Conservation (phyloP, 2,329 filamentous ascomycete species). For the Fusarium anthophilum region DNA sequence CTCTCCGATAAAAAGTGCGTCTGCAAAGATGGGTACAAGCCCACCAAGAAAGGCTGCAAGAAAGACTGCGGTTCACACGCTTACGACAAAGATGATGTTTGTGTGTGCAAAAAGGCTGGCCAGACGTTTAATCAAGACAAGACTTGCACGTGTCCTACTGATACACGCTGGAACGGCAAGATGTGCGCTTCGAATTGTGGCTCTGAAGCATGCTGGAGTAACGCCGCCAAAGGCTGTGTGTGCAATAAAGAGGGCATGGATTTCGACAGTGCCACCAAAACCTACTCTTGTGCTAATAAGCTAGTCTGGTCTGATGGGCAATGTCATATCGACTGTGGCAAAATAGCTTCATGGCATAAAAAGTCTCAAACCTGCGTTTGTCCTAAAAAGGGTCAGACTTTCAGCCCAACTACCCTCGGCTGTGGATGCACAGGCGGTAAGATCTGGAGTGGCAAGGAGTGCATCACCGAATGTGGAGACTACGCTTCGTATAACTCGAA, state of each 20-base stretch:
- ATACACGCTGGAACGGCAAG: neutral
- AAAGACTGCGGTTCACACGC: neutral
- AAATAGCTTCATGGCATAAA: neutral
- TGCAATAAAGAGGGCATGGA: neutral
- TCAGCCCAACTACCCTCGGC: fast-evolving
- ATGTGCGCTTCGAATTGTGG: neutral
- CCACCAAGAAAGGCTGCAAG: neutral
- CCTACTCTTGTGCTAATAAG: neutral
- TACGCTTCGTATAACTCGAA: neutral
- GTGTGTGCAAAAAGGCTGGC: neutral
- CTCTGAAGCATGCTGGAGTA: neutral
- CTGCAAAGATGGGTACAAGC: neutral
- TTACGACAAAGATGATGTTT: neutral
- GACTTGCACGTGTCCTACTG: neutral
- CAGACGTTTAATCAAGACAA: neutral
- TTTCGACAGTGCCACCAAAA: neutral
- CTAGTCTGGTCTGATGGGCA: neutral
- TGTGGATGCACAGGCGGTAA: neutral
- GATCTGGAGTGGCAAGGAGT: neutral
- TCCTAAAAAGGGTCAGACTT: neutral
- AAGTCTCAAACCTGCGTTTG: neutral
- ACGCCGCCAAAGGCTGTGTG: neutral
- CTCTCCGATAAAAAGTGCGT: neutral
- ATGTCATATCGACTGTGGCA: neutral
- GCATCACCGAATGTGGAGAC: neutral